A percentile compares a stretch with the other conserved stretches of the same genome.
phyloP scores from a whole-genome alignment of 805 yeast genomes.

The Candida koratica region DNA sequence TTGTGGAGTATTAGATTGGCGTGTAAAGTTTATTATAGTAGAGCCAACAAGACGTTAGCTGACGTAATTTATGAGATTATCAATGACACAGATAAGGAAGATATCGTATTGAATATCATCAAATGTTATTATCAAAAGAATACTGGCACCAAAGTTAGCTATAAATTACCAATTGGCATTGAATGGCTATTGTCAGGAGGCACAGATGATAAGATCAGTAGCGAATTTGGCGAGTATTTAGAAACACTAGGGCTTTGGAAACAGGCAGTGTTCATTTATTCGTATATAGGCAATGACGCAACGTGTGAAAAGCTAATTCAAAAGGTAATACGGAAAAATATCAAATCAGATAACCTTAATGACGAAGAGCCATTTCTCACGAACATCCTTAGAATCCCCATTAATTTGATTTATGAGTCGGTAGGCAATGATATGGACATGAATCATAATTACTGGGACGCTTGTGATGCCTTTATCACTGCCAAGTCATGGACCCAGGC shows the following conservation, averaged over 20 bases:
- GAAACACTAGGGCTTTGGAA: conserved; percentile 44
- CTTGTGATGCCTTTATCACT: conserved; percentile 55
- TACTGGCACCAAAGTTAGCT: background rate
- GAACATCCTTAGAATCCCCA: conserved; percentile 45
- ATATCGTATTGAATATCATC: conserved; percentile 20
- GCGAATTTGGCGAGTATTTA: conserved; percentile 47
- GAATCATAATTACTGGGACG: conserved; percentile 50
- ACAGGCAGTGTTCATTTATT: conserved; percentile 60
- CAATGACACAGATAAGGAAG: conserved; percentile 11
- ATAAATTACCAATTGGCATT: conserved; percentile 32
- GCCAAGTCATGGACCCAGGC: conserved; percentile 65
- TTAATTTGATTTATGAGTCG: conserved; percentile 47
- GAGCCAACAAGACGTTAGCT: conserved; percentile 17
- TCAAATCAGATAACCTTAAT: conserved; percentile 21
- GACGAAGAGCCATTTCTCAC: conserved; percentile 36
- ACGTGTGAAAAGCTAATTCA: conserved; percentile 41
- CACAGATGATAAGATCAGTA: conserved; percentile 11
- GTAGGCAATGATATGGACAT: conserved; percentile 54
- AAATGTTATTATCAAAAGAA: conserved; percentile 14
- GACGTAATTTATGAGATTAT: conserved; percentile 14
- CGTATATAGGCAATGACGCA: conserved; percentile 51
- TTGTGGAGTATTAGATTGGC: conserved; percentile 67
- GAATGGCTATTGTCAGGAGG: conserved; percentile 41
- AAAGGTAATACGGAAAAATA: conserved; percentile 29
- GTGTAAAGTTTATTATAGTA: conserved; percentile 61